Base-by-base conservation (phyloP, 2,329 filamentous ascomycete species). In the Teratosphaeria pseudoeucalypti region DNA sequence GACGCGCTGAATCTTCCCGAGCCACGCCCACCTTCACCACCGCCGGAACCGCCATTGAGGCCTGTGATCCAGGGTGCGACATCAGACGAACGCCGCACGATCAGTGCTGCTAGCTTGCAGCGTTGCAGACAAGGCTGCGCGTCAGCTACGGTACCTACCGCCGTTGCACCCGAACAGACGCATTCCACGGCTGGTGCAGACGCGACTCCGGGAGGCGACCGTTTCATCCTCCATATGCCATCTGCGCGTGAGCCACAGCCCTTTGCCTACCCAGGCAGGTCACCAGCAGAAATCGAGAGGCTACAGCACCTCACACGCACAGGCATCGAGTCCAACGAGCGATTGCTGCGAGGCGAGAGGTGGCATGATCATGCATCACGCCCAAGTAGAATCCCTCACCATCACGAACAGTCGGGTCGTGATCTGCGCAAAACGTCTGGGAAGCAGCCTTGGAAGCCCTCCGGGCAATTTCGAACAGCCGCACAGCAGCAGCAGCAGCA, bases 181-280 rank as follows among this genome's bases (percentile, higher is more conserved):
- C 37, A 60, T 19, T 57, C 59, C 12, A 56, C 11, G 32, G 60
- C 58, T 11, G 60, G 58, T 23, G 61, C 61, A 27, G 53, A 19
- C 16, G 19, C 16, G n/a, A 34, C 23, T 6, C 10, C 23, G 53
- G 53, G 10, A 37, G 66, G 67, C 19, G 70, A 72, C 56, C 62
- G 63, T 14, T 70, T 72, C 57, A 60, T 72, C 10, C 61, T 72
- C 9, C 63, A 67, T 53, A 73, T 72, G 71, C 71, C 70, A n/a
- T 69, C 69, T 5, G 70, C 70, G 32, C 62, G 61, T 16, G 68
- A 73, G 54, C 71, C 70, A 39, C 71, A 72, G 56, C 70, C 71
- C 19, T 72, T 68, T 54, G 55, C 57, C 6, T 68, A 70, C 56
- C 69, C 66, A 27, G 70, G 68, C 3, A 65, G 66, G 32, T 64